Conservation (phyloP, 2,329 filamentous ascomycete genomes). For the Hypoxylon sp. region DNA sequence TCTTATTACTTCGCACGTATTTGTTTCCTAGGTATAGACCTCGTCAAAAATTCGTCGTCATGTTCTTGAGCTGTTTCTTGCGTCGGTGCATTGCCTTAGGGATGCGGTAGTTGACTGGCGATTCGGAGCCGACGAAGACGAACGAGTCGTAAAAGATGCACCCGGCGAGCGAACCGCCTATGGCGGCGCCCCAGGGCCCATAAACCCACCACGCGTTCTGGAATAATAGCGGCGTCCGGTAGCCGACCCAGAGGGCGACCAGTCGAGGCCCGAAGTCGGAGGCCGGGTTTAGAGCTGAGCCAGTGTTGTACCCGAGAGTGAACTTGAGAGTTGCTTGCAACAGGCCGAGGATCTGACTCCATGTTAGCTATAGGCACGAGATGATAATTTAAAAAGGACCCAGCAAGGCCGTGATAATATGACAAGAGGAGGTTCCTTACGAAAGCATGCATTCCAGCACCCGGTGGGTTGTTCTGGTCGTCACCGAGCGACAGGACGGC, state of each 20-base stretch:
- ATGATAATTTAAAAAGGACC: background rate
- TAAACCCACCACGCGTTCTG: slow-evolving; percentile 45
- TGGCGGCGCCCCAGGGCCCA: slow-evolving; percentile 41
- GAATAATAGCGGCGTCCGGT: slow-evolving; percentile 40
- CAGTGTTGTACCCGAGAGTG: slow-evolving; percentile 48
- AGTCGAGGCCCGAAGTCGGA: slow-evolving; percentile 49
- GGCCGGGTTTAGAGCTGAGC: slow-evolving; percentile 48
- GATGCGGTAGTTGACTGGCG: slow-evolving; percentile 39
- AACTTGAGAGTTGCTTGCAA: slow-evolving; percentile 48
- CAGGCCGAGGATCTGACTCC: slow-evolving; percentile 44
- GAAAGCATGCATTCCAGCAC: slow-evolving; percentile 49
- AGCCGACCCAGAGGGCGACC: slow-evolving; percentile 45
- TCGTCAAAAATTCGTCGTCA: background rate
- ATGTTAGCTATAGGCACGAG: background rate
- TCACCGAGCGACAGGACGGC: slow-evolving; percentile 49
- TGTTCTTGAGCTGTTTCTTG: background rate
- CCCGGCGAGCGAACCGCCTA: slow-evolving; percentile 41
- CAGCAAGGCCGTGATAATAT: background rate
- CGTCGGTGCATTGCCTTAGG: slow-evolving; percentile 5
- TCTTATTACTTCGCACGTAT: background rate
- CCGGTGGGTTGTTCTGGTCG: slow-evolving; percentile 49
- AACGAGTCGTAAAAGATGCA: slow-evolving; percentile 45
- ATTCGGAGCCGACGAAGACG: slow-evolving; percentile 42
- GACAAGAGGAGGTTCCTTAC: slow-evolving; percentile 4
- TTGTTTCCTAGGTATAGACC: too few relatives aligned